Evolutionary conservation across 371 early-diverging fungal species (phyloP).

Genomic region (Rhizopus delemar): DNA sequence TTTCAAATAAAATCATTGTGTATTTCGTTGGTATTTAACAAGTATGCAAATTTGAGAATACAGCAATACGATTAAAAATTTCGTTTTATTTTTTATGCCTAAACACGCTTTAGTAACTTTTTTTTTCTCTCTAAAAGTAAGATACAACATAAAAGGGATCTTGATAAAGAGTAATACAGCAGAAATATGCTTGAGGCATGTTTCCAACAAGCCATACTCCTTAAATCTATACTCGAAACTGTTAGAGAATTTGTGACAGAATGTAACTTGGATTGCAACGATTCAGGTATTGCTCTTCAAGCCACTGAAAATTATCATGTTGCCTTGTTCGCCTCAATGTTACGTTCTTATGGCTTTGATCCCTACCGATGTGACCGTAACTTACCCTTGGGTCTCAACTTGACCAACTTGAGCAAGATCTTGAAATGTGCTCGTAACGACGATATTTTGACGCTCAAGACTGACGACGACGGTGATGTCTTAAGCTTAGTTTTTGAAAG

Average conservation of each 20-base stretch:
- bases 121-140: not conserved
- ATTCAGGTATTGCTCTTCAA: slow-evolving; percentile 95
- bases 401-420: slow-evolving; percentile 87
- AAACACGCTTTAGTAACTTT: not conserved
- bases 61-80: no score
- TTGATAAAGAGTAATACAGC: not conserved
- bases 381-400: slow-evolving; percentile 90
- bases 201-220: slow-evolving; percentile 71
- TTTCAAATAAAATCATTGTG: no score
- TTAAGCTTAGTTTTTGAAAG: slow-evolving; percentile 86
- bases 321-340: slow-evolving; percentile 88
- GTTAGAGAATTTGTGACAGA: slow-evolving; percentile 96
- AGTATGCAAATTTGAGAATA: no score
- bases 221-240: slow-evolving; percentile 95
- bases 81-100: no score
- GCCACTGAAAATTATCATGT: slow-evolving; percentile 99
- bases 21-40: no score
- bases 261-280: slow-evolving; percentile 97
- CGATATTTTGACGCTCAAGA: slow-evolving; percentile 89
- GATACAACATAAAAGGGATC: not conserved
- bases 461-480: slow-evolving; percentile 85
- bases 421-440: slow-evolving; percentile 93
- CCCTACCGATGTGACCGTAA: slow-evolving; percentile 95
- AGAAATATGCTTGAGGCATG: slow-evolving; percentile 78
- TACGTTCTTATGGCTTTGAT: slow-evolving; percentile 90